phyloP scores from a whole-genome alignment of 257 asterid genomes.

The Coffea eugenioides region DNA sequence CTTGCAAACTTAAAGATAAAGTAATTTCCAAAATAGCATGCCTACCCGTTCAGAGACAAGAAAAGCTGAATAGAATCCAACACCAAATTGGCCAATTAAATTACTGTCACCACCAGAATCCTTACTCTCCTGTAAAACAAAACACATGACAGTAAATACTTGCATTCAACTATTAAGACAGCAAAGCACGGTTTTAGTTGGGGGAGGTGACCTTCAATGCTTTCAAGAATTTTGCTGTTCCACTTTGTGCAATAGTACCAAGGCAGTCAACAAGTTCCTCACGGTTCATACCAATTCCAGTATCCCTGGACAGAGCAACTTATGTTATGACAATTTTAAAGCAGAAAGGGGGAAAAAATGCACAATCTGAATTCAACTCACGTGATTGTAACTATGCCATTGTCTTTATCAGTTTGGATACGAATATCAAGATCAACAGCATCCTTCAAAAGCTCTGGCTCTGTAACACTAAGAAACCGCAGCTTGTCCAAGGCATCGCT shows the following conservation, averaged over 20 bases:
- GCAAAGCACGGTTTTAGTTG: not conserved
- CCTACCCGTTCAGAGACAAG: slow-evolving; percentile 89
- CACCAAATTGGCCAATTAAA: slow-evolving; percentile 98
- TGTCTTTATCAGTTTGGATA: slow-evolving; percentile 81
- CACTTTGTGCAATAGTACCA: slow-evolving; percentile 99
- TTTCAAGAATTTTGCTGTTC: slow-evolving; percentile 93
- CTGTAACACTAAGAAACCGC: slow-evolving; percentile 92
- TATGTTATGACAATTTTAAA: slow-evolving; percentile 16
- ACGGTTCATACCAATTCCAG: slow-evolving; percentile 97
- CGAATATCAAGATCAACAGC: slow-evolving; percentile 82
- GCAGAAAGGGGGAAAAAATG: slow-evolving; percentile 6
- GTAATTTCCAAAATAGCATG: not conserved
- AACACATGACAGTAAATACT: slow-evolving; percentile 6
- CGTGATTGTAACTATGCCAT: slow-evolving; percentile 82
- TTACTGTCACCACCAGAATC: slow-evolving; percentile 93
- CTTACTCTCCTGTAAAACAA: slow-evolving; percentile 77
- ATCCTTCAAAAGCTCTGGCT: slow-evolving; percentile 72
- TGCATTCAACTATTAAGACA: not conserved
- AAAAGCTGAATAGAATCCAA: slow-evolving; percentile 95
- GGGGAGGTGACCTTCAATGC: slow-evolving; percentile 64
- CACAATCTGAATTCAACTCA: slow-evolving; percentile 31
- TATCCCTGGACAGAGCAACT: slow-evolving; percentile 52
- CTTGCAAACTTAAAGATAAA: not conserved
- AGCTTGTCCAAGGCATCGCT: slow-evolving; percentile 99
- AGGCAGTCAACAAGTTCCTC: slow-evolving; percentile 91